Base-by-base conservation (phyloP, 2,329 filamentous ascomycete species). In the Colletotrichum cordylinicola region DNA sequence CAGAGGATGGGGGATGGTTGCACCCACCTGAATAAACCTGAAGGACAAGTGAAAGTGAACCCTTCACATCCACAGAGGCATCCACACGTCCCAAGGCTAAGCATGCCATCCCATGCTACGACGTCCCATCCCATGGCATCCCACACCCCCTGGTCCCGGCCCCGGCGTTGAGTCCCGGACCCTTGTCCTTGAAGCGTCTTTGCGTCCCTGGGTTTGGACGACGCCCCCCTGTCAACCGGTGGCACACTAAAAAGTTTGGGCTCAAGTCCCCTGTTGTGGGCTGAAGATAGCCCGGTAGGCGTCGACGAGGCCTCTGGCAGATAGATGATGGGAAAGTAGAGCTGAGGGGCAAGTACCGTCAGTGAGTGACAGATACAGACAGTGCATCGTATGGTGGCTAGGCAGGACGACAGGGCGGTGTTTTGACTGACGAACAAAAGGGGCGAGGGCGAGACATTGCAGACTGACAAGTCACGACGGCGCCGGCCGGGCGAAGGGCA, bases 261-360 rank as follows among this genome's bases (percentile, higher is more conserved):
- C 56, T 35, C 37, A 27, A 67, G 15, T 27, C 35, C 76, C 75
- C 70, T 74, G 70, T 66, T 70, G 43, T 72, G 67, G 74, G 76
- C 76, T 77, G 76, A 77, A 77, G 76, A 77, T 69, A 77, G 76
- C 58, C 74, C 64, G 70, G 70, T 62, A 75, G 33, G 72, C 61
- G 69, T 73, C n/a, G 60, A 58, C 74, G 67, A 61, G 39, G 65
- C 60, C 56, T 62, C 73, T 73, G 55, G 56, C 31, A 66, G 71
- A 75, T 70, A 37, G 56, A 48, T 61, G 60, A 75, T 65, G 24
- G 61, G 35, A 70, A 31, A 58, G 66, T 31, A 27, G 31, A 29
- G 66, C 33, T 39, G 48, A 58, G 43, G 70, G 69, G 37, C 48
- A 24, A 71, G 39, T 64, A 60, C 58, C 37, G 43, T 10, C 31